These are phyloP conservation scores for Ormosia emarginata DNA, from an alignment of 306 rosid species.

Conservation along the genomic window DNA sequence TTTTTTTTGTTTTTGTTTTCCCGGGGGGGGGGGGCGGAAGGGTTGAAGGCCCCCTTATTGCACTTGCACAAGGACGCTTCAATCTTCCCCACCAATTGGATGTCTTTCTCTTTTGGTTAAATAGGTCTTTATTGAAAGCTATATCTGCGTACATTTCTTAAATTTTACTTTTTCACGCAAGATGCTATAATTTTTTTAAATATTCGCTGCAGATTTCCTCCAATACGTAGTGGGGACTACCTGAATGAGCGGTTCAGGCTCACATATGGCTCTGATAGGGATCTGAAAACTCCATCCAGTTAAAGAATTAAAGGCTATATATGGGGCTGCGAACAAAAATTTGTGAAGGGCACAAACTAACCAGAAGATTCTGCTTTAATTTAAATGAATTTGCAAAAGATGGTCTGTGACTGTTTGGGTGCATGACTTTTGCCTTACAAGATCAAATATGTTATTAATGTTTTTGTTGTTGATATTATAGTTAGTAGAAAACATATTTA, in stretches of 20 bases:
- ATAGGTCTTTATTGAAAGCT: not conserved
- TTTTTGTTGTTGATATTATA: not conserved
- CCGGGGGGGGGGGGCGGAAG: too few relatives aligned
- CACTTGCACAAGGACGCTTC: too few relatives aligned
- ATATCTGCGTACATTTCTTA: not conserved
- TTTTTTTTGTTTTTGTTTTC: too few relatives aligned
- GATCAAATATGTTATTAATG: not conserved
- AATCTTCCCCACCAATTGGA: too few relatives aligned
- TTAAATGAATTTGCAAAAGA: not conserved
- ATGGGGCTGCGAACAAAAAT: not conserved
- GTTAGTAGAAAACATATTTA: not conserved
- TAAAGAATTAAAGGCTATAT: not conserved
- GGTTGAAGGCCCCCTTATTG: too few relatives aligned
- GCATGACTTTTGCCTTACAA: not conserved
- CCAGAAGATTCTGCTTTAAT: not conserved
- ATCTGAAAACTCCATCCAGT: slow-evolving; percentile 2
- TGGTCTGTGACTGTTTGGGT: not conserved
- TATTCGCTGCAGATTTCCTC: slow-evolving; percentile 62
- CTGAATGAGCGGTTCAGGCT: slow-evolving; percentile 61
- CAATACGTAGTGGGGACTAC: slow-evolving; percentile 77
- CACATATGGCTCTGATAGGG: slow-evolving; percentile 46
- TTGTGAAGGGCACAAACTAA: not conserved
- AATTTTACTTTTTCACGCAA: not conserved
- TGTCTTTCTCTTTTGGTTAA: not conserved
- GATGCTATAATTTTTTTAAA: not conserved